phyloP scores from a whole-genome alignment of 2,329 filamentous ascomycete species.

The Fulvia fulva region DNA sequence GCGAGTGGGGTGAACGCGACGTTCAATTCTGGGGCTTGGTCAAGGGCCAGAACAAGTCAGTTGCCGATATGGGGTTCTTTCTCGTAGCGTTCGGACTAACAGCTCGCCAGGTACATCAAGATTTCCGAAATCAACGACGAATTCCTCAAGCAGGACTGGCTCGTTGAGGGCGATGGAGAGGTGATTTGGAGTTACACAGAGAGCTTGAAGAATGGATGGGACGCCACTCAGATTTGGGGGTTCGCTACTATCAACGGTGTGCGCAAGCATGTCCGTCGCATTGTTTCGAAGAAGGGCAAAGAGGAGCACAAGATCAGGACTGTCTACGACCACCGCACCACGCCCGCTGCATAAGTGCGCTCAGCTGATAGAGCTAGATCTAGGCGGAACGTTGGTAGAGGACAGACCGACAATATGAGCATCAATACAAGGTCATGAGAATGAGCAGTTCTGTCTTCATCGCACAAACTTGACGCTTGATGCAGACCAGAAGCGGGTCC shows the following conservation, averaged over 20 bases:
- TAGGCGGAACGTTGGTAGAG: too few relatives aligned
- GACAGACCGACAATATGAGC: too few relatives aligned
- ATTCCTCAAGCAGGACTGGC: constrained; percentile 57
- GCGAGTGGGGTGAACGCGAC: constrained; percentile 59
- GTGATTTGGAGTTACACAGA: constrained; percentile 50
- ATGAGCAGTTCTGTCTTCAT: too few relatives aligned
- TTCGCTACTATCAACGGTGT: constrained; percentile 42
- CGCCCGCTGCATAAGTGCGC: neutral
- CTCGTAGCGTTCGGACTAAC: neutral
- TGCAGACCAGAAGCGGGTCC: neutral
- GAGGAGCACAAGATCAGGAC: constrained; percentile 38
- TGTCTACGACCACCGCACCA: constrained; percentile 40
- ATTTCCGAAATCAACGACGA: constrained; percentile 38
- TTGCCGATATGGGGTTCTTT: neutral
- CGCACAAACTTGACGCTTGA: too few relatives aligned
- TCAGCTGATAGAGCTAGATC: neutral
- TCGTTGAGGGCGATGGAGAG: constrained; percentile 47
- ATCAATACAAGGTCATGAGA: too few relatives aligned
- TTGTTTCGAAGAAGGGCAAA: constrained; percentile 38
- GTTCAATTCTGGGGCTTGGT: constrained; percentile 79
- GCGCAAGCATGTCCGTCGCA: constrained; percentile 37
- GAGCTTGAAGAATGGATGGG: constrained; percentile 51
- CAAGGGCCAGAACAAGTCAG: constrained; percentile 50
- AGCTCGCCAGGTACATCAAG: constrained; percentile 34
- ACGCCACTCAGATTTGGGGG: constrained; percentile 52